A percentile compares a stretch with the other conserved stretches of the same genome.
These are phyloP conservation scores for Flammula alnicola DNA, from an alignment of 1,284 basidiomycete genomes.

Conservation along the genomic window DNA sequence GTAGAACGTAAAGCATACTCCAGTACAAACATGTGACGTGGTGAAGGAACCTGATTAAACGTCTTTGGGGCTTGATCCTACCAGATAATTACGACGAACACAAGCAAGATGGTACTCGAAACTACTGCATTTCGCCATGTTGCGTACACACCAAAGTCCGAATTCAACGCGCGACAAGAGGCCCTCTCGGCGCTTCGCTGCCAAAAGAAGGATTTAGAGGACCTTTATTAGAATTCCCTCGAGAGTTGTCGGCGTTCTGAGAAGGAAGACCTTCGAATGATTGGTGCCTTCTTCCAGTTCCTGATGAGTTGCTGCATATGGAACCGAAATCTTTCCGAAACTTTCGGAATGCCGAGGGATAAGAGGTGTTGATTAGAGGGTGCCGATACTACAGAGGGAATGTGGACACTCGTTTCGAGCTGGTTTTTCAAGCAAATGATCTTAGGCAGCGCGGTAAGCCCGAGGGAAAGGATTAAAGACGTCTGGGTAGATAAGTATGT, in stretches of 20 bases:
- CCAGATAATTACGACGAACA: background rate
- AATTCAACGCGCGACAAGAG: slow-evolving; percentile 13
- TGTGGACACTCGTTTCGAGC: too few species aligned
- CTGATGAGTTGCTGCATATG: slow-evolving; percentile 3
- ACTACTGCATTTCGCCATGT: background rate
- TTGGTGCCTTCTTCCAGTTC: slow-evolving; percentile 9
- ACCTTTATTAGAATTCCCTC: background rate
- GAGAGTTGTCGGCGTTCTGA: background rate
- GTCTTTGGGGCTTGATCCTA: too few species aligned
- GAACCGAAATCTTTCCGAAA: slow-evolving; percentile 8
- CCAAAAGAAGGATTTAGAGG: background rate
- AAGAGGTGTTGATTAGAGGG: too few species aligned
- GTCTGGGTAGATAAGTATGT: too few species aligned
- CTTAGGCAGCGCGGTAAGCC: too few species aligned
- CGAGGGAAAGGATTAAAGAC: too few species aligned
- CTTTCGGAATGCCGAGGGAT: slow-evolving; percentile 14
- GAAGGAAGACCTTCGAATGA: slow-evolving; percentile 2
- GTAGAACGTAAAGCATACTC: background rate
- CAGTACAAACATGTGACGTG: background rate
- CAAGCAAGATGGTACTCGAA: background rate
- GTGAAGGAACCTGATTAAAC: background rate
- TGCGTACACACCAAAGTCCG: slow-evolving; percentile 10
- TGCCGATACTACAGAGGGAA: too few species aligned
- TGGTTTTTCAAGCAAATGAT: too few species aligned
- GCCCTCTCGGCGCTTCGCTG: background rate